phyloP scores from a whole-genome alignment of 495 filamentous ascomycete species.

The Rusavskia elegans region DNA sequence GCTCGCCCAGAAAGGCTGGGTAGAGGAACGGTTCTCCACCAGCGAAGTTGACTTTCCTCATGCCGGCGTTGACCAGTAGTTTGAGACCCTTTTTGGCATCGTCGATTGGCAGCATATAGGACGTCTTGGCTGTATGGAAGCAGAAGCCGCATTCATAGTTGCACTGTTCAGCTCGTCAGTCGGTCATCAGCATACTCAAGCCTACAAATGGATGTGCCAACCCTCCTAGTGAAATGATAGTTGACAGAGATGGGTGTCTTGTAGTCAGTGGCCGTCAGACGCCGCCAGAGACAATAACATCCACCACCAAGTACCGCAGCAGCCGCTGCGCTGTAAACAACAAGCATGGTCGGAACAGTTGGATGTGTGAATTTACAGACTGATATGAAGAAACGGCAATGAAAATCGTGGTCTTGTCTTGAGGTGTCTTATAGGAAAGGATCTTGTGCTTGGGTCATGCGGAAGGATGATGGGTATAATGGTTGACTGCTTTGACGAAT shows the following conservation, averaged over 20 bases:
- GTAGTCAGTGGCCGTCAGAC: neutral
- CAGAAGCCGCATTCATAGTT: constrained; percentile 25
- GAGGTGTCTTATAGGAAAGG: too few species aligned
- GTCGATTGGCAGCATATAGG: constrained; percentile 21
- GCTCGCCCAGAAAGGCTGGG: constrained; percentile 25
- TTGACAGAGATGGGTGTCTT: constrained; percentile 1
- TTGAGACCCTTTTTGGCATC: constrained; percentile 27
- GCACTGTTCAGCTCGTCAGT: neutral
- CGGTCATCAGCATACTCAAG: neutral
- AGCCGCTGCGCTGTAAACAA: neutral
- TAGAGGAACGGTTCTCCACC: constrained; percentile 47
- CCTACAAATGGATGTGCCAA: neutral
- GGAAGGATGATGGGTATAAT: too few species aligned
- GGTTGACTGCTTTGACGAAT: too few species aligned
- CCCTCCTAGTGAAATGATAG: neutral
- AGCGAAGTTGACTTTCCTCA: constrained; percentile 44
- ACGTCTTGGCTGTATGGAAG: constrained; percentile 38
- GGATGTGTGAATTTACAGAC: too few species aligned
- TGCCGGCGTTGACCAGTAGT: constrained; percentile 33
- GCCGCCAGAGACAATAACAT: neutral
- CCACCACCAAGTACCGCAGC: neutral
- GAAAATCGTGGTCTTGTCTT: too few species aligned
- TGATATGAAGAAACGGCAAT: too few species aligned
- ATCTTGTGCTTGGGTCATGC: too few species aligned
- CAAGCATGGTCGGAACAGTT: too few species aligned